Evolutionary conservation across 192 early-diverging fungal species (phyloP).

Genomic region (Entomortierella parvispora): DNA sequence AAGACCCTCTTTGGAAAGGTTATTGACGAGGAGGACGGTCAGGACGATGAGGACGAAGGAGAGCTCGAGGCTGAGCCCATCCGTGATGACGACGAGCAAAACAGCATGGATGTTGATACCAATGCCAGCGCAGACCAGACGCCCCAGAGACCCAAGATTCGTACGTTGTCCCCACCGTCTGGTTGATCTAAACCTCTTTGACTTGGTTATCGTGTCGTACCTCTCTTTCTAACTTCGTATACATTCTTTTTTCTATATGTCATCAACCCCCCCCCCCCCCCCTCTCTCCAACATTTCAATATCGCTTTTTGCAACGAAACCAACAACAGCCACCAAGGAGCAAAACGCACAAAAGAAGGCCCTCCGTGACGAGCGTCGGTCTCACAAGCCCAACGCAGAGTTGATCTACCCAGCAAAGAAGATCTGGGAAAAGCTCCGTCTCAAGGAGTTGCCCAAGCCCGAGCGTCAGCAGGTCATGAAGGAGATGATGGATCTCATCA

Average conservation of each 20-base stretch:
- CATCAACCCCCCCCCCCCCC: no score
- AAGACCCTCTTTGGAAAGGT: conserved; percentile 49
- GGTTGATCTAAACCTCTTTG: neutral
- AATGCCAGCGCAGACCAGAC: conserved; percentile 12
- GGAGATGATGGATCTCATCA: conserved; percentile 83
- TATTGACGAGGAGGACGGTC: conserved; percentile 21
- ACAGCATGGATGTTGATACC: conserved; percentile 45
- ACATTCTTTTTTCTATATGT: neutral
- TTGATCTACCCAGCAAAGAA: conserved; percentile 79
- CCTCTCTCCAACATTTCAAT: neutral
- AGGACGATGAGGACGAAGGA: conserved; percentile 34
- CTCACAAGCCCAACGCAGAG: conserved; percentile 71
- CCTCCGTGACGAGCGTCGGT: conserved; percentile 67
- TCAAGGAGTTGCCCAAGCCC: conserved; percentile 70
- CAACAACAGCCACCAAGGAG: conserved; percentile 51
- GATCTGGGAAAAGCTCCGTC: conserved; percentile 88
- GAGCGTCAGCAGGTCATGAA: conserved; percentile 75
- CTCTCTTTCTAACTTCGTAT: neutral
- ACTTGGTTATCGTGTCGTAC: no score
- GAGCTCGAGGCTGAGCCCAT: conserved; percentile 43
- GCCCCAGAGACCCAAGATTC: conserved; percentile 43
- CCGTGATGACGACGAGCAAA: conserved; percentile 47
- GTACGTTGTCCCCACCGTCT: conserved; percentile 3
- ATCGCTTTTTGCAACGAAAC: no score
- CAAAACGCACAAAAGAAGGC: conserved; percentile 67